Base-by-base conservation (phyloP, 1,139 yeast genomes). In the Pichia cactophila region DNA sequence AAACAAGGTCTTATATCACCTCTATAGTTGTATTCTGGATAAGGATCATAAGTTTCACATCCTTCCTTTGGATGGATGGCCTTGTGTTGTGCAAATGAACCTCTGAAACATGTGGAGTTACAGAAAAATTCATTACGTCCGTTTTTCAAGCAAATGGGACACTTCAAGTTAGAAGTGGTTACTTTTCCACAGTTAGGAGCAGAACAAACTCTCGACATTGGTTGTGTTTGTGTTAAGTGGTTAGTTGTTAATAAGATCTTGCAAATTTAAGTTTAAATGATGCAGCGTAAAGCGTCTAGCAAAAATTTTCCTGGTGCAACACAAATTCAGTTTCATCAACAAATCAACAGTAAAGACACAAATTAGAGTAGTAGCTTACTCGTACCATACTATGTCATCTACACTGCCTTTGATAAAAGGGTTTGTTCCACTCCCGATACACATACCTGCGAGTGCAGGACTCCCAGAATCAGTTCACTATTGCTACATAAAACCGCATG, bases 101-200 rank as follows among this genome's bases (percentile, higher is more conserved):
- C 70, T 65, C 86, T 81, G 73, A 87, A 94, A 68, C 99, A 92
- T 2, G 69, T 70, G 61, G 92, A 96, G 63, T 83, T 76, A 69
- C 99, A 94, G 68, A 90, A 92, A 26, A 75, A 75, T 49, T 78
- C 73, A 43, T 74, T 71, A 43, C 77, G 61, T 23, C 81, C 87
- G 54, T 75, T 76, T 64, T 92, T 90, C 54, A 92, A 69, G 68
- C 99, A 92, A 14, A 90, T 73, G 0, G 99, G 99, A 66, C 99
- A 92, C 63, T 89, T 89, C 58, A 92, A 72, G 41, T 76, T 70
- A 39, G 94, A 84, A 2, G 75, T 74, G 12, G 96, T 88, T 41
- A 73, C 76, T 61, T 88, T 88, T 35, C 94, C 94, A 70, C 99
- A 92, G 56, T 80, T 86, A 31, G 86, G 77, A 20, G 95, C 84